Percentiles rank a stretch among this genome's conserved stretches.
Evolutionary conservation across 2,329 filamentous ascomycete genomes (phyloP).

Genomic region (Achaetomium macrosporum): DNA sequence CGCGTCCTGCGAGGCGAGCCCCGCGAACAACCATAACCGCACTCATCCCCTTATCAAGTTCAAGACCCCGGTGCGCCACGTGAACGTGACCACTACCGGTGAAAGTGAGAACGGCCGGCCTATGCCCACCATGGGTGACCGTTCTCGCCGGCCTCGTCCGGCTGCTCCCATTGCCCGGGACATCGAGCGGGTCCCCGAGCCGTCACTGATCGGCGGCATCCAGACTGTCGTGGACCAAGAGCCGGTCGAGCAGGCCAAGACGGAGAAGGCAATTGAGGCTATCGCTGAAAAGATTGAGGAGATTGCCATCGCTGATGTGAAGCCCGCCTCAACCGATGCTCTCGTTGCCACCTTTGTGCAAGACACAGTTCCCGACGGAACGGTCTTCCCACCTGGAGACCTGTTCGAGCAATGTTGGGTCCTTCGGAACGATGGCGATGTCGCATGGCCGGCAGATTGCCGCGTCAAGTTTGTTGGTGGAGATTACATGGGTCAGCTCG

Average conservation of each 20-base stretch:
- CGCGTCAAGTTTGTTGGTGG: slow-evolving; percentile 87
- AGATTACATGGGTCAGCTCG: slow-evolving; percentile 92
- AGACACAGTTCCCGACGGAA: slow-evolving; percentile 76
- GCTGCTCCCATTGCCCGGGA: slow-evolving; percentile 39
- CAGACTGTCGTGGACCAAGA: slow-evolving; percentile 62
- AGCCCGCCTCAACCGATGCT: slow-evolving; percentile 26
- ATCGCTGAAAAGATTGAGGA: slow-evolving; percentile 17
- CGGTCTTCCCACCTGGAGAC: slow-evolving; percentile 60
- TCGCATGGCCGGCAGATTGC: slow-evolving; percentile 81
- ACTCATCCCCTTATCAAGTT: slow-evolving; percentile 98
- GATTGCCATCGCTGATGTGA: slow-evolving; percentile 20
- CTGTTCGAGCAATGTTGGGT: slow-evolving; percentile 90
- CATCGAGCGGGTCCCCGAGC: slow-evolving; percentile 43
- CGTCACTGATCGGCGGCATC: slow-evolving; percentile 35
- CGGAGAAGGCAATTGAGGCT: slow-evolving; percentile 25
- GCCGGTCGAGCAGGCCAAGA: slow-evolving; percentile 28
- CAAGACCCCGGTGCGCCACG: slow-evolving; percentile 83
- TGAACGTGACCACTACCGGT: slow-evolving; percentile 77
- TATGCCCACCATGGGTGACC: slow-evolving; percentile 68
- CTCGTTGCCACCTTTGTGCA: slow-evolving; percentile 61
- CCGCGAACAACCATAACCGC: slow-evolving; percentile 78
- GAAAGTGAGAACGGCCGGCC: slow-evolving; percentile 64
- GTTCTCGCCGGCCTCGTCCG: slow-evolving; percentile 9
- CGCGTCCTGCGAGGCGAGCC: slow-evolving; percentile 84
- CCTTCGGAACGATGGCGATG: slow-evolving; percentile 74